Conservation (phyloP, 768 basidiomycete species). For the Boletus rubescentipes region DNA sequence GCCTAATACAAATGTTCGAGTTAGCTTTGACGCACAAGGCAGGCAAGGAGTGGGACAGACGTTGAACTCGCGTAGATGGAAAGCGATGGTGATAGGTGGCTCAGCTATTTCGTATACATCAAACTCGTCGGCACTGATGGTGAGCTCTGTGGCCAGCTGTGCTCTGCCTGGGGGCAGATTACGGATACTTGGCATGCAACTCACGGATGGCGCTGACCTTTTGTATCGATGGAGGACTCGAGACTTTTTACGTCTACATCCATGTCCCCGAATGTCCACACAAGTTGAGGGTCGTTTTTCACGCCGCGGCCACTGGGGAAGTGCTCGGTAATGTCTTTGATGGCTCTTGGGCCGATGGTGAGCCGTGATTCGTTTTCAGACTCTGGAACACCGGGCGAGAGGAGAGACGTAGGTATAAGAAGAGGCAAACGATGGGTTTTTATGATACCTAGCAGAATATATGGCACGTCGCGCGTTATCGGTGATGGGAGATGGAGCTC, state of each 20-base stretch:
- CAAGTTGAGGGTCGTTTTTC: conserved; percentile 73
- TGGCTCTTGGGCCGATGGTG: conserved; percentile 67
- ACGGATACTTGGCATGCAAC: neutral
- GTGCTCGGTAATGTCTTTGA: conserved; percentile 80
- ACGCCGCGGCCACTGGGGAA: conserved; percentile 63
- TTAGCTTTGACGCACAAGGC: neutral
- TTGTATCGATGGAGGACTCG: conserved; percentile 63
- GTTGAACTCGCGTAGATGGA: conserved; percentile 83
- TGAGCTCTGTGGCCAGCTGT: conserved; percentile 73
- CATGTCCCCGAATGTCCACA: conserved; percentile 73
- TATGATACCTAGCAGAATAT: conserved; percentile 54
- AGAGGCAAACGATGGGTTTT: conserved; percentile 79
- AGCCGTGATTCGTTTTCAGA: conserved; percentile 58
- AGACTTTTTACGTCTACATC: conserved; percentile 71
- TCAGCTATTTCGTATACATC: conserved; percentile 68
- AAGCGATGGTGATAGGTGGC: conserved; percentile 66
- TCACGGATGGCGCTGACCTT: conserved; percentile 41
- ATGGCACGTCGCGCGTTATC: conserved; percentile 8
- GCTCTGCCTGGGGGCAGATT: conserved; percentile 45
- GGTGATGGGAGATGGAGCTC: conserved; percentile 11
- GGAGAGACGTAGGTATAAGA: conserved; percentile 52
- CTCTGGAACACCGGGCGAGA: conserved; percentile 68
- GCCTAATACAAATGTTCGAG: conserved; percentile 48
- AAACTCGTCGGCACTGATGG: conserved; percentile 77
- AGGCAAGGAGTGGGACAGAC: conserved; percentile 37